Evolutionary conservation across 495 filamentous ascomycete species (phyloP).

Genomic region (Hyaloscypha variabilis): DNA sequence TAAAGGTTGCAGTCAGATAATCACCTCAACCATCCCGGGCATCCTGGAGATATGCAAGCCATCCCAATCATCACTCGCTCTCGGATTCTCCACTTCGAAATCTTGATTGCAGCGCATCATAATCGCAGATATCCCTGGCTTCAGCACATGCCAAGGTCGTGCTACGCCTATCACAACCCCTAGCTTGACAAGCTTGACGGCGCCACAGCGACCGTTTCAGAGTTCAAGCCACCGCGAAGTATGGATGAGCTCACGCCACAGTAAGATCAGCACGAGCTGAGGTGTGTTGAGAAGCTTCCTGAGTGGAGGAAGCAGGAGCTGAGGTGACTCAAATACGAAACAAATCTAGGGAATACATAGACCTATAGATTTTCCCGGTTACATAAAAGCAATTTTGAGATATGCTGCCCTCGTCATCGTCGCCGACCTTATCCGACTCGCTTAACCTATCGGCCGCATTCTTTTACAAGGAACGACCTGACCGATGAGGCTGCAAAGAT

Average conservation of each 20-base stretch:
- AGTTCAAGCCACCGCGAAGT: slow-evolving; percentile 13
- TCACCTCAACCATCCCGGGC: neutral
- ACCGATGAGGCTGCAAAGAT: neutral
- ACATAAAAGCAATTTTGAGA: too few relatives aligned
- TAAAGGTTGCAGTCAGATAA: slow-evolving; percentile 1
- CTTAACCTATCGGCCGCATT: neutral
- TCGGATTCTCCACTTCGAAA: neutral
- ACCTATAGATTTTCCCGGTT: too few relatives aligned
- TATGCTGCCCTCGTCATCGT: neutral
- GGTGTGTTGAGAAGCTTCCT: neutral
- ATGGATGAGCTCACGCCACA: neutral
- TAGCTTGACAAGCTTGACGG: neutral
- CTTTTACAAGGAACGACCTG: neutral
- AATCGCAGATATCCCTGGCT: slow-evolving; percentile 11
- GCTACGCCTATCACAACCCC: neutral
- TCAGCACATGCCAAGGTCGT: slow-evolving; percentile 12
- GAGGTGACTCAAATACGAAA: neutral
- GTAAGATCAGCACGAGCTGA: neutral
- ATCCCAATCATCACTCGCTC: slow-evolving; percentile 11
- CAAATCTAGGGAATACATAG: too few relatives aligned
- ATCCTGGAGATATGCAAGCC: slow-evolving; percentile 15
- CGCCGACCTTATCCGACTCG: neutral
- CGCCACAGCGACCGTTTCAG: slow-evolving; percentile 14
- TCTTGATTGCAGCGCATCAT: slow-evolving; percentile 10
- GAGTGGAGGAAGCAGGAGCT: neutral